Conservation (phyloP, 768 basidiomycete genomes). For the Agrocybe chaxingu region DNA sequence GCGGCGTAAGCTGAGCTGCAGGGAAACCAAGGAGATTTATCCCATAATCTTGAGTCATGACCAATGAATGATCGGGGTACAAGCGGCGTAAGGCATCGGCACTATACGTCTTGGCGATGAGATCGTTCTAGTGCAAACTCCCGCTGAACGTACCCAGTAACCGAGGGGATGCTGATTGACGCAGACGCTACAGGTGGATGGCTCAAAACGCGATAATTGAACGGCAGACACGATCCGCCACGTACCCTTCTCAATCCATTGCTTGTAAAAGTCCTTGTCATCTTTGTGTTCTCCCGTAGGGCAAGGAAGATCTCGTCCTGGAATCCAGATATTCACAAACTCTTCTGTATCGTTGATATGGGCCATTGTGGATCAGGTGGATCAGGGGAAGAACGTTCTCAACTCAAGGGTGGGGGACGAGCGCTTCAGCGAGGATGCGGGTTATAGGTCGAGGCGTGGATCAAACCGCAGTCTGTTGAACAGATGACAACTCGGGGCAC, state of each 20-base stretch:
- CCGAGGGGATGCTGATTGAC: slow-evolving; percentile 40
- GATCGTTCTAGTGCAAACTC: neutral
- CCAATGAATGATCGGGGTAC: slow-evolving; percentile 61
- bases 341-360: slow-evolving; percentile 13
- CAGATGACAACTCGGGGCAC: too few species aligned
- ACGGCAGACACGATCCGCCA: neutral
- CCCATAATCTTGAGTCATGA: slow-evolving; percentile 45
- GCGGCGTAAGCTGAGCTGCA: slow-evolving; percentile 37
- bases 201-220: neutral
- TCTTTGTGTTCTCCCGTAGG: neutral
- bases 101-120: slow-evolving; percentile 18
- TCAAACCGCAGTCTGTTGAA: too few species aligned
- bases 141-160: slow-evolving; percentile 38
- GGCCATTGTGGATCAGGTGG: neutral
- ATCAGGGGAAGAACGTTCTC: neutral
- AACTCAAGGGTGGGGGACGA: too few species aligned
- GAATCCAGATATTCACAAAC: slow-evolving; percentile 20
- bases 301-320: slow-evolving; percentile 10
- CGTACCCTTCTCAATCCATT: slow-evolving; percentile 53
- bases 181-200: slow-evolving; percentile 42
- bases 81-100: slow-evolving; percentile 48
- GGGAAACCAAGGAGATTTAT: slow-evolving; percentile 53
- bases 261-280: slow-evolving; percentile 39
- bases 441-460: too few species aligned
- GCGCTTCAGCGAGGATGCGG: too few species aligned